Evolutionary conservation across 2,329 filamentous ascomycete species (phyloP), one percentile per base, ranked within the genome.

Genomic region (Moelleriella libera): DNA sequence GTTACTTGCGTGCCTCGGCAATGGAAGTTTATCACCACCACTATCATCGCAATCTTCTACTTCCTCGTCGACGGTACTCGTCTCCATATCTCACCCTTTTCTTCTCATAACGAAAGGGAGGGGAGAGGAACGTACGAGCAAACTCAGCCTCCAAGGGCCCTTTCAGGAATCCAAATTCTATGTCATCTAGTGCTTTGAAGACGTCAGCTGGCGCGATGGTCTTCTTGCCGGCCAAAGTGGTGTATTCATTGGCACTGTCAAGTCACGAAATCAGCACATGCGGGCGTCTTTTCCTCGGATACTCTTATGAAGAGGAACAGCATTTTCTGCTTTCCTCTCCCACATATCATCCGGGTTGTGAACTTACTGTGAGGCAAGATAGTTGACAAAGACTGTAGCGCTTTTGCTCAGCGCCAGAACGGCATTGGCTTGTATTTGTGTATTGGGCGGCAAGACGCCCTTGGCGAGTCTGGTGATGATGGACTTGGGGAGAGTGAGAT

Each of bases 371-470:
- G 78, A 75, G 43, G 84, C 82, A 32, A 92, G 69, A 62, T 89
- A 86, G 65, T 79, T 90, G 55, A 92, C 83, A 58, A 92, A 92
- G 0, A 92, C 81, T 1, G 84, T 89, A 6, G 86, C 83, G 63
- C 83, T 85, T 66, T 89, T 89, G 54, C 78, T 83, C 68, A 92
- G 75, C 8, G 85, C 86, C 46, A 87, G 66, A 47, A 89, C 76
- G 41, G 86, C 86, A 67, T 88, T 88, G 58, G 82, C 85, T 61
- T 90, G 85, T 45, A 90, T 85, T 64, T 88, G 83, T 5, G 85
- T 89, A 60, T 88, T 88, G 5, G 84, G 74, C 1, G 86, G 85
- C 5, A 92, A 69, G 5, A 87, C 84, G 41, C 84, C 83, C 67
- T 90, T 90, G 41, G 85, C 83, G 34, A 92, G 72, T 47, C 85